These are phyloP conservation scores for Porogramme epimiltina DNA, from an alignment of 1,284 basidiomycete species.

Conservation along the genomic window DNA sequence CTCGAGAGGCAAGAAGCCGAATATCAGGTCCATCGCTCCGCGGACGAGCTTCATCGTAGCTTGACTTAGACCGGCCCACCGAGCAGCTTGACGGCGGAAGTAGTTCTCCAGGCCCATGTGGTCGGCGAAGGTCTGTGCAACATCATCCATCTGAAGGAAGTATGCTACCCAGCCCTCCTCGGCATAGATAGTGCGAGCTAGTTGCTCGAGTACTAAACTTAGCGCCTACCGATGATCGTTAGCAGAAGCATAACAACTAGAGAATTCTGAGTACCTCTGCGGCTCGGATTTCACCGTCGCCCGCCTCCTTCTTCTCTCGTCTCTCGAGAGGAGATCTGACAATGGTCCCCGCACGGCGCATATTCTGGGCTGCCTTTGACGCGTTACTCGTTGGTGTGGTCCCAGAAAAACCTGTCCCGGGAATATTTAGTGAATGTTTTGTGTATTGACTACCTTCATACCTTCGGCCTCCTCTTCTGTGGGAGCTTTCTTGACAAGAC, in stretches of 20 bases:
- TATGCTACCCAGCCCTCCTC: constrained; percentile 92
- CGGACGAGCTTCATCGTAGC: constrained; percentile 81
- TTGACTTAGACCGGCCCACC: constrained; percentile 66
- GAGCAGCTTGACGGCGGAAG: constrained; percentile 87
- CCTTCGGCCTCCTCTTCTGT: constrained; percentile 81
- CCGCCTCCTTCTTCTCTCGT: constrained; percentile 57
- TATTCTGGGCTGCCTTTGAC: constrained; percentile 53
- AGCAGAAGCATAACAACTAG: background rate
- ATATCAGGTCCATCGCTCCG: constrained; percentile 92
- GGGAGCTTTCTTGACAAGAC: constrained; percentile 61
- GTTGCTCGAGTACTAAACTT: constrained; percentile 72
- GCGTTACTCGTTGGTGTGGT: constrained; percentile 39
- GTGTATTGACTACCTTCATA: constrained; percentile 29
- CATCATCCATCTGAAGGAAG: constrained; percentile 90
- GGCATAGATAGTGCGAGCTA: constrained; percentile 75
- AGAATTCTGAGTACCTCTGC: constrained; percentile 38
- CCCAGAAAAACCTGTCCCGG: constrained; percentile 51
- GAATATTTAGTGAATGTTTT: background rate
- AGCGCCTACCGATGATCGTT: constrained; percentile 58
- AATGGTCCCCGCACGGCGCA: constrained; percentile 77
- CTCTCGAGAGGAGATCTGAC: constrained; percentile 70
- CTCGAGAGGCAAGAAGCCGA: constrained; percentile 88
- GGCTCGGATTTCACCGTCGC: constrained; percentile 61
- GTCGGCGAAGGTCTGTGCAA: constrained; percentile 91
- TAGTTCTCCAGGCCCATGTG: constrained; percentile 95